These are phyloP conservation scores for Physcia stellaris DNA, from an alignment of 495 filamentous ascomycete species.

Conservation along the genomic window DNA sequence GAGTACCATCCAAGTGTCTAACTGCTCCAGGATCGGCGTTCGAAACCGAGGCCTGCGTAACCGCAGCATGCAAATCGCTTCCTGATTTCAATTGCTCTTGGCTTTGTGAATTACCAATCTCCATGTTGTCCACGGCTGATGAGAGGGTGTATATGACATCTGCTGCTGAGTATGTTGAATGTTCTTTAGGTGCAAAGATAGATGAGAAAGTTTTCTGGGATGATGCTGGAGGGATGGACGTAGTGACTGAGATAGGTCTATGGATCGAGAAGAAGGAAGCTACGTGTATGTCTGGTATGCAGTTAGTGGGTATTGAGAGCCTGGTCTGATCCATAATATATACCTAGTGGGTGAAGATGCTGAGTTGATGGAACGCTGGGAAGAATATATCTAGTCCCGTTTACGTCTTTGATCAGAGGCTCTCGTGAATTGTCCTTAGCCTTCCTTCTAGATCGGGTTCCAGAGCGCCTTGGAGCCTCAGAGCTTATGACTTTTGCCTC, in stretches of 20 bases:
- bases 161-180: conserved; percentile 33
- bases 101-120: conserved; percentile 28
- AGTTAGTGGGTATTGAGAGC: conserved; percentile 13
- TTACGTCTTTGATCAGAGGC: no score
- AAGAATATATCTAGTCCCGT: no score
- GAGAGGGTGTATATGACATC: conserved; percentile 73
- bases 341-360: conserved; percentile 62
- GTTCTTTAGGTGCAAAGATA: conserved; percentile 50
- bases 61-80: conserved; percentile 32
- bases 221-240: conserved; percentile 57
- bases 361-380: conserved; percentile 78
- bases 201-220: conserved; percentile 61
- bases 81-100: conserved; percentile 19
- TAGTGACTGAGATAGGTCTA: conserved; percentile 80
- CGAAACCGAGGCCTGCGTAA: conserved; percentile 30
- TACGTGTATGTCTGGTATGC: conserved; percentile 58
- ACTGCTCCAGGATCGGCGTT: conserved; percentile 26
- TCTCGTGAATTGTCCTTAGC: conserved; percentile 6
- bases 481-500: neutral
- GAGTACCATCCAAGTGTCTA: conserved; percentile 17
- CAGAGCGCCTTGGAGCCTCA: conserved; percentile 4
- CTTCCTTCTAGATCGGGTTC: conserved; percentile 9
- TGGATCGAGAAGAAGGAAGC: conserved; percentile 94
- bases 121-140: conserved; percentile 55
- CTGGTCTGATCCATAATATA: conserved; percentile 12